Conservation (phyloP, 2,329 filamentous ascomycete genomes). For the Cercospora citrullina region DNA sequence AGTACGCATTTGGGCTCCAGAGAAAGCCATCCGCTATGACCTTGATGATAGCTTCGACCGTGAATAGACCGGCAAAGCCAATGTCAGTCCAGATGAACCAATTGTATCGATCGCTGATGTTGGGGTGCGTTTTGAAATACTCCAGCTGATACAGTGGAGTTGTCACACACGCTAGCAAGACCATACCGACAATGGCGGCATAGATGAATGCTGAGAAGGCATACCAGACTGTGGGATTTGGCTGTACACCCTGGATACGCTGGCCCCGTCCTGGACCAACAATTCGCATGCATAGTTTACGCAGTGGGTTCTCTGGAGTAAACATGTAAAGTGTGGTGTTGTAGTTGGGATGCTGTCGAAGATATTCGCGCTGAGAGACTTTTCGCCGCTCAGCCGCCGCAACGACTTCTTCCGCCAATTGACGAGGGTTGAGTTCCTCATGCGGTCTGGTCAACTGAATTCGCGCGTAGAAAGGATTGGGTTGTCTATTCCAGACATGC, state of each 20-base stretch:
- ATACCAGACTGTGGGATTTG: constrained; percentile 89
- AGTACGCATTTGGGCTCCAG: constrained; percentile 96
- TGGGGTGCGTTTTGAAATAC: constrained; percentile 59
- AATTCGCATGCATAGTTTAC: constrained; percentile 80
- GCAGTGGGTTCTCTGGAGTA: constrained; percentile 71
- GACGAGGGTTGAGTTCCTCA: constrained; percentile 77
- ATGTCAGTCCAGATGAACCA: constrained; percentile 97
- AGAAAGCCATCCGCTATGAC: constrained; percentile 93
- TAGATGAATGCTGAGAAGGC: constrained; percentile 92
- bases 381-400: constrained; percentile 79
- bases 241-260: constrained; percentile 84
- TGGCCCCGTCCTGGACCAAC: constrained; percentile 87
- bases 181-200: constrained; percentile 92
- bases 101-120: constrained; percentile 59
- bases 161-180: constrained; percentile 89
- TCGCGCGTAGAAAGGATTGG: constrained; percentile 92
- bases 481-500: constrained; percentile 57
- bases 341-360: constrained; percentile 82
- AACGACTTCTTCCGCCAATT: constrained; percentile 88
- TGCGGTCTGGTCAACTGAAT: constrained; percentile 70
- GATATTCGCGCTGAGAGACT: constrained; percentile 85
- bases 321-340: constrained; percentile 93
- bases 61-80: constrained; percentile 84
- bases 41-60: constrained; percentile 83
- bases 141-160: constrained; percentile 92